These are phyloP conservation scores for Amanita fuliginea DNA, from an alignment of 768 basidiomycete species.

Conservation along the genomic window DNA sequence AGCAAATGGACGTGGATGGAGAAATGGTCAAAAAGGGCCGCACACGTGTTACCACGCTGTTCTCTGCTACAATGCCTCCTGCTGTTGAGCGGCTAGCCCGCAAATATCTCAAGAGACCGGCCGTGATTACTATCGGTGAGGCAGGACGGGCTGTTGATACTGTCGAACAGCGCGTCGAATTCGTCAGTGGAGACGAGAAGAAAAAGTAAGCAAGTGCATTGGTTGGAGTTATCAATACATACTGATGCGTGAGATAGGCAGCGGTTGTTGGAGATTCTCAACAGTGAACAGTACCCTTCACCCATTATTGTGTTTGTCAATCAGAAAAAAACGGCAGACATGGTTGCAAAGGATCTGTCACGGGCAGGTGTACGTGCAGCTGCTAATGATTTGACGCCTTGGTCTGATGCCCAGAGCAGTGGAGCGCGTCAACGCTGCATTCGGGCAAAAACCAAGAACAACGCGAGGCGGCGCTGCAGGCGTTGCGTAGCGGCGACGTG, in stretches of 20 bases:
- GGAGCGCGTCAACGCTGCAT: conserved; percentile 86
- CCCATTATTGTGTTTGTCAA: conserved; percentile 99
- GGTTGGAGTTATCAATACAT: not conserved
- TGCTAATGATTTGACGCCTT: not conserved
- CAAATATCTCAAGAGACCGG: conserved; percentile 89
- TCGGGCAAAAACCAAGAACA: conserved; percentile 98
- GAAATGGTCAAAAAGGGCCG: conserved; percentile 63
- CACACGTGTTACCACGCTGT: conserved; percentile 88
- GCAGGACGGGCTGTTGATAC: conserved; percentile 97
- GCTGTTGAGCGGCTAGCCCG: conserved; percentile 91
- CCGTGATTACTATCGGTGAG: conserved; percentile 95
- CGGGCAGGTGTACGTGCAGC: conserved; percentile 67
- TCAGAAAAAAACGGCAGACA: conserved; percentile 98
- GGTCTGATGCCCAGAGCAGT: conserved; percentile 30
- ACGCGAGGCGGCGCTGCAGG: conserved; percentile 84
- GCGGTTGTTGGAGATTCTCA: conserved; percentile 84
- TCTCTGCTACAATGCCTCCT: conserved; percentile 98
- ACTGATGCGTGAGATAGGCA: conserved; percentile 39
- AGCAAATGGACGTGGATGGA: conserved; percentile 72
- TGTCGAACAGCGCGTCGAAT: conserved; percentile 93
- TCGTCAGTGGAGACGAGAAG: conserved; percentile 88
- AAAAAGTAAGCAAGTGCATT: conserved; percentile 59
- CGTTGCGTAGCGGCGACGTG: conserved; percentile 75
- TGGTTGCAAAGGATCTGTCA: conserved; percentile 90
- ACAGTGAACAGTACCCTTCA: conserved; percentile 68